A percentile compares a stretch with the other conserved stretches of the same genome.
Evolutionary conservation across 1,139 yeast species (phyloP).

Genomic region (Debaryomyces robertsiae): DNA sequence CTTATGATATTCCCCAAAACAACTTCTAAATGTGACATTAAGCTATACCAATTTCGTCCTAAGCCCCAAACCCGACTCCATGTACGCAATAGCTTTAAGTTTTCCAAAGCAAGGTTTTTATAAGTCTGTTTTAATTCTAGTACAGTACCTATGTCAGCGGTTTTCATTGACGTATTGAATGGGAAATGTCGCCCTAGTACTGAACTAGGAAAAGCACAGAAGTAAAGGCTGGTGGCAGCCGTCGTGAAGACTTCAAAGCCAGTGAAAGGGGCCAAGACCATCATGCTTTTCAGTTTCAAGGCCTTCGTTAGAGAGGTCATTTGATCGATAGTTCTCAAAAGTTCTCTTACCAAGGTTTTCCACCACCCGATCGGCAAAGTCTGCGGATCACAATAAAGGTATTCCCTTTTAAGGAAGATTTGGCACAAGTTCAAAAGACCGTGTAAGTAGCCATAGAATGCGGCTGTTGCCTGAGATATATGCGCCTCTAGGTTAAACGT

Average conservation of each 20-base stretch:
- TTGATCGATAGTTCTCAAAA: slow-evolving; percentile 28
- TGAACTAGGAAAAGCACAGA: slow-evolving; percentile 31
- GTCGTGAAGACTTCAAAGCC: slow-evolving; percentile 40
- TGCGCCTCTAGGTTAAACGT: slow-evolving; percentile 33
- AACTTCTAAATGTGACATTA: slow-evolving; percentile 22
- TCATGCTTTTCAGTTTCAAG: slow-evolving; percentile 27
- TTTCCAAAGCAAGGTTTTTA: slow-evolving; percentile 21
- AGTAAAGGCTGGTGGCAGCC: slow-evolving; percentile 35
- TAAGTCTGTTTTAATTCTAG: slow-evolving; percentile 22
- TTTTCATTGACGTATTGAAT: slow-evolving; percentile 2
- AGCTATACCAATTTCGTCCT: slow-evolving; percentile 29
- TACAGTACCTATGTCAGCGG: slow-evolving; percentile 8
- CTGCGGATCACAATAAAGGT: slow-evolving; percentile 34
- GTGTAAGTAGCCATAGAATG: slow-evolving; percentile 40
- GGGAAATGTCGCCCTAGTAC: slow-evolving; percentile 19
- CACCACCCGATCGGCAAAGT: slow-evolving; percentile 35
- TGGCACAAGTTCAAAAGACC: slow-evolving; percentile 35
- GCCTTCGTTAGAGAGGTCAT: slow-evolving; percentile 26
- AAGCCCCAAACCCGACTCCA: slow-evolving; percentile 31
- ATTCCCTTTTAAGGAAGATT: slow-evolving; percentile 37
- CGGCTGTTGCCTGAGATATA: slow-evolving; percentile 34
- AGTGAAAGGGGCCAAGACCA: slow-evolving; percentile 43
- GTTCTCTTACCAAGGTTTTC: slow-evolving; percentile 24
- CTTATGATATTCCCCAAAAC: slow-evolving; percentile 20
- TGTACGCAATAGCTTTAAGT: slow-evolving; percentile 20